Conservation (phyloP, 2,329 filamentous ascomycete species). For the Nigrospora oryzae region DNA sequence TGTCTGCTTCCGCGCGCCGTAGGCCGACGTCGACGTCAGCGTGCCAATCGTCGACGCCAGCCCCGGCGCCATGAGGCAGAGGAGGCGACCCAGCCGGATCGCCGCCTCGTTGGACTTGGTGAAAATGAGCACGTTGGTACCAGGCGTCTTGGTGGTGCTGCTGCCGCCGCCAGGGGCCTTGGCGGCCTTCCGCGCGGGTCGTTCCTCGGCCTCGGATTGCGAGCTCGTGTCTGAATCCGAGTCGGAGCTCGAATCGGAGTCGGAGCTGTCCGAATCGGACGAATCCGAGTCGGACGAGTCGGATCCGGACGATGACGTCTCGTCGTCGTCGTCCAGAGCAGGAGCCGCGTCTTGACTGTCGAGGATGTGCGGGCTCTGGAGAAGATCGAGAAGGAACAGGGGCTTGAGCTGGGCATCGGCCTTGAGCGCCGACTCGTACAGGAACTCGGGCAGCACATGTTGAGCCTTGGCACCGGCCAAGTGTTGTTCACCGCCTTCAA, state of each 20-base stretch:
- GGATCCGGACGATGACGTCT: slow-evolving; percentile 20
- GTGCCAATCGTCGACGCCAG: slow-evolving; percentile 54
- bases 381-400: slow-evolving; percentile 71
- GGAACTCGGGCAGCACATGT: slow-evolving; percentile 49
- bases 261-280: slow-evolving; percentile 24
- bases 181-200: not conserved
- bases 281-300: slow-evolving; percentile 20
- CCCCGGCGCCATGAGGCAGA: slow-evolving; percentile 56
- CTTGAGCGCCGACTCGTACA: slow-evolving; percentile 60
- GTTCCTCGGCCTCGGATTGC: slow-evolving; percentile 11
- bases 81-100: slow-evolving; percentile 73
- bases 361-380: slow-evolving; percentile 48
- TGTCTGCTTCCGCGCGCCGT: slow-evolving; percentile 58
- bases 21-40: slow-evolving; percentile 71
- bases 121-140: slow-evolving; percentile 63
- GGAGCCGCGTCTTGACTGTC: slow-evolving; percentile 5
- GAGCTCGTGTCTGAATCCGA: slow-evolving; percentile 20
- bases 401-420: slow-evolving; percentile 69
- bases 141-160: slow-evolving; percentile 2
- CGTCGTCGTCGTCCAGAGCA: slow-evolving; percentile 19
- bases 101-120: slow-evolving; percentile 86
- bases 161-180: slow-evolving; percentile 2
- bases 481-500: slow-evolving; percentile 45
- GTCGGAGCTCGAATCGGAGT: slow-evolving; percentile 23
- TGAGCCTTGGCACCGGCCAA: slow-evolving; percentile 26